A percentile compares a stretch with the other conserved stretches of the same genome.
phyloP scores from a whole-genome alignment of 306 rosid species.

The Alnus glutinosa region DNA sequence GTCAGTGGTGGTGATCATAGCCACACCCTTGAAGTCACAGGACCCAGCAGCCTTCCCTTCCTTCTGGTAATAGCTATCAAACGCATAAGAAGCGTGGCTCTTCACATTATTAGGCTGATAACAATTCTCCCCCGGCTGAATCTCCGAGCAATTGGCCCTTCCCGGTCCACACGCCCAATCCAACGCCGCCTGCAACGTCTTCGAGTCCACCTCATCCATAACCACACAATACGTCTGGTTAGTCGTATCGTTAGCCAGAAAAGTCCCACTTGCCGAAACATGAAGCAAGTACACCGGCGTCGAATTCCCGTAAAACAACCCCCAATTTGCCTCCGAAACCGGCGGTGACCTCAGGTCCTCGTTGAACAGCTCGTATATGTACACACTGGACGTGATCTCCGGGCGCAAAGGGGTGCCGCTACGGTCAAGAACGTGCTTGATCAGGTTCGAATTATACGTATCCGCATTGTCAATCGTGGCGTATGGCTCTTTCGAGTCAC shows the following conservation, averaged over 20 bases:
- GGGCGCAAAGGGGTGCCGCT: constrained; percentile 88
- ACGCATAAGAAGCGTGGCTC: constrained; percentile 84
- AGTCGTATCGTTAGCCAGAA: constrained; percentile 74
- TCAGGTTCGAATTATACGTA: constrained; percentile 72
- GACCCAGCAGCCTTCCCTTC: constrained; percentile 62
- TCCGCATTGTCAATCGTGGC: constrained; percentile 76
- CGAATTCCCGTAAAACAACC: constrained; percentile 68
- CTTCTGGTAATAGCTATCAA: constrained; percentile 85
- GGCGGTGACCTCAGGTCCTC: constrained; percentile 88
- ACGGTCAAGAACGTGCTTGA: constrained; percentile 73
- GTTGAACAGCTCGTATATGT: constrained; percentile 66
- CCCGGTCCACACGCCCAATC: constrained; percentile 96
- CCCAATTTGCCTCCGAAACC: constrained; percentile 82
- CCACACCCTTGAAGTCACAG: constrained; percentile 86
- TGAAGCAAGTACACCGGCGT: constrained; percentile 74
- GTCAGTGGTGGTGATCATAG: constrained; percentile 76
- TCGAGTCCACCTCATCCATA: constrained; percentile 59
- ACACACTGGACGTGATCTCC: constrained; percentile 71
- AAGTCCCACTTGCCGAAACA: constrained; percentile 68
- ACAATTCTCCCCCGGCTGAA: constrained; percentile 83
- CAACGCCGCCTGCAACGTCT: constrained; percentile 80
- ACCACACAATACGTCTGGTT: constrained; percentile 75
- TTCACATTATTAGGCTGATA: constrained; percentile 74
- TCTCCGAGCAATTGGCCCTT: constrained; percentile 73
- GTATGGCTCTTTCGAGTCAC: constrained; percentile 76